Evolutionary conservation across 768 basidiomycete genomes (phyloP).

Genomic region (Collybia sordida): DNA sequence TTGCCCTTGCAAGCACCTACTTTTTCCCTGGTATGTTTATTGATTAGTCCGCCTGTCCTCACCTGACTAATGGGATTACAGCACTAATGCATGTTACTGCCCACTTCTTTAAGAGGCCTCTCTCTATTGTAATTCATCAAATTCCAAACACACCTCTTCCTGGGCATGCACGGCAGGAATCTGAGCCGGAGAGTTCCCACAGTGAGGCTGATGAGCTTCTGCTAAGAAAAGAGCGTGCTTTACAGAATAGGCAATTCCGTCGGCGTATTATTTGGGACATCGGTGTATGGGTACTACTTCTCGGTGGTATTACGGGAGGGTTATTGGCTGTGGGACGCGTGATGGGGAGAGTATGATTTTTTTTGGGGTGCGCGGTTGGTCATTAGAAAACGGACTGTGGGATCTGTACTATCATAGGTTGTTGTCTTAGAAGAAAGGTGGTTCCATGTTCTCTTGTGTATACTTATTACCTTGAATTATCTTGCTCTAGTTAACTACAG

Average conservation of each 20-base stretch:
- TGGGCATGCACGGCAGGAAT: conserved; percentile 1
- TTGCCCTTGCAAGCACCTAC: conserved; percentile 57
- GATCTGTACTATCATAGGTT: neutral
- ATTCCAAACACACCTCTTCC: conserved; percentile 28
- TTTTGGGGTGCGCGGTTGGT: too few species aligned
- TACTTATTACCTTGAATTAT: too few species aligned
- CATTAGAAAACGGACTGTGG: neutral
- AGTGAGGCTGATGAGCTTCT: conserved; percentile 62
- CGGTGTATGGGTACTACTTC: conserved; percentile 73
- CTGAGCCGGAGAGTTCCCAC: conserved; percentile 14
- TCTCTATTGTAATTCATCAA: conserved; percentile 75
- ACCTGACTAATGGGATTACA: conserved; percentile 14
- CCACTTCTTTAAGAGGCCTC: conserved; percentile 82
- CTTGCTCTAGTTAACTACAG: too few species aligned
- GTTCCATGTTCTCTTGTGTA: neutral
- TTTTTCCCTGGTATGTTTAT: conserved; percentile 52
- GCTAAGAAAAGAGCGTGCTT: conserved; percentile 79
- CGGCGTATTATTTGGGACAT: conserved; percentile 81
- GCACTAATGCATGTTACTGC: conserved; percentile 78
- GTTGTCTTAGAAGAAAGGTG: neutral
- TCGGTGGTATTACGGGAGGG: conserved; percentile 54
- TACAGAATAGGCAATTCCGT: conserved; percentile 74
- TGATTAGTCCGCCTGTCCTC: neutral
- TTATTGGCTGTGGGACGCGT: conserved; percentile 59
- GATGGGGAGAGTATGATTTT: conserved; percentile 47